Evolutionary conservation across 2,329 filamentous ascomycete species (phyloP), one percentile per base, ranked within the genome.

Genomic region (Penicillium rolfsii): DNA sequence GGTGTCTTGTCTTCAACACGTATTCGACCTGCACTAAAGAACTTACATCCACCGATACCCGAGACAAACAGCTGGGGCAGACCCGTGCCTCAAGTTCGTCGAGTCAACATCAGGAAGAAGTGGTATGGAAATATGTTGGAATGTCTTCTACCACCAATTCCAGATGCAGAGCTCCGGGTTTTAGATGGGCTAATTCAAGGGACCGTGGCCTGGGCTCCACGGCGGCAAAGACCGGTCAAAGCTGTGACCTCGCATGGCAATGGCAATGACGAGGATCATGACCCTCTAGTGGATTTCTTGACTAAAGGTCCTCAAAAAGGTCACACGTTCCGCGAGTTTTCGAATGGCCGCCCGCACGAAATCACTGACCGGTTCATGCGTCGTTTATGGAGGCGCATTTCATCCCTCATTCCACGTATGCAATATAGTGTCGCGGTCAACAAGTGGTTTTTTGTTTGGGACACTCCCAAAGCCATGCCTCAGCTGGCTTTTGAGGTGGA

Each of bases 321-420:
- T 3, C 59, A 60, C 5, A 77, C 77, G 0, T 77, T 80, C 49
- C 63, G 62, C 5, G 53, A 64, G 26, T 79, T 72, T 59, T 61
- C 56, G 7, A 64, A 67, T 54, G 78, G 77, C 7, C 74, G 78
- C 36, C 78, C 78, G 14, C 79, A 80, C 60, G 64, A 63, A 3
- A 74, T 81, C 43, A 79, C 76, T 5, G 59, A 69, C 19, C 72
- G 77, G 12, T 72, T 79, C 50, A 77, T 81, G 72, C 67, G 63
- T 9, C 71, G 73, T 30, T 57, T 74, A 16, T 80, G 77, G 77
- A 68, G 68, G 46, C 74, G 72, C n/a, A 63, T 79, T 26, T 74
- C 72, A 36, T 64, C 63, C 41, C 48, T 76, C 16, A 70, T 76
- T 0, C 77, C 77, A 19, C 70, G 68, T 8, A 67, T 70, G 57